Base-by-base conservation (phyloP, 257 asterid species). In the Gentiana macrophylla region DNA sequence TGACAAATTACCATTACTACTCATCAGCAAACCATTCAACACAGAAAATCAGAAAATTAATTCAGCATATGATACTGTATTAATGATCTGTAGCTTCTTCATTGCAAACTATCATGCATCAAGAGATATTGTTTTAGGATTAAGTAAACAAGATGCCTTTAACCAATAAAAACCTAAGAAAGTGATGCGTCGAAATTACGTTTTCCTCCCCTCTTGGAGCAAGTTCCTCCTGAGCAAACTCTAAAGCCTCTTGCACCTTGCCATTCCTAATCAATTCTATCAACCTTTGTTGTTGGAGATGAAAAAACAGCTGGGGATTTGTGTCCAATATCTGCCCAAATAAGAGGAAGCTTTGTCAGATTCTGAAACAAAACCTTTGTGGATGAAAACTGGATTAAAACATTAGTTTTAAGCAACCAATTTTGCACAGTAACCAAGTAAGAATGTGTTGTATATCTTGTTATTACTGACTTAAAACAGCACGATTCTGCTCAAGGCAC, bases 191-290 rank as follows among this genome's bases (percentile, higher is more conserved):
- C 12, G 52, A 53, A 58, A 58, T 70, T 75, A 89, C 95, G 71
- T 89, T 81, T 80, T 86, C 90, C 76, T 86, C 97, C 57, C 93
- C 95, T 73, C 86, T 77, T 34, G 95, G 94, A 74, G 94, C 95
- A 63, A 89, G 95, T 76, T 89, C 93, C 73, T 86, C 94, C 67
- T 80, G 94, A 65, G 95, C 95, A 73, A 89, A 84, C 65, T 84
- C 94, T 73, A 89, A 72, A 69, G 97, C 97, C 62, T 86, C 93
- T 60, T 78, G 84, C 3, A 84, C 71, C 78, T 82, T 86, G 52
- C 85, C 88, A 51, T 82, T 72, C 50, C 95, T 72, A 56, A 86
- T 80, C 74, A 89, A 67, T 61, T 89, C 97, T 64, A 89, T 84
- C 73, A 89, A 74, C 63, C 90, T 72, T 71, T 86, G 97, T 64